Percentiles rank a stretch among this genome's conserved stretches.
Evolutionary conservation across 257 asterid species (phyloP).

Genomic region (Solanum verrucosum): DNA sequence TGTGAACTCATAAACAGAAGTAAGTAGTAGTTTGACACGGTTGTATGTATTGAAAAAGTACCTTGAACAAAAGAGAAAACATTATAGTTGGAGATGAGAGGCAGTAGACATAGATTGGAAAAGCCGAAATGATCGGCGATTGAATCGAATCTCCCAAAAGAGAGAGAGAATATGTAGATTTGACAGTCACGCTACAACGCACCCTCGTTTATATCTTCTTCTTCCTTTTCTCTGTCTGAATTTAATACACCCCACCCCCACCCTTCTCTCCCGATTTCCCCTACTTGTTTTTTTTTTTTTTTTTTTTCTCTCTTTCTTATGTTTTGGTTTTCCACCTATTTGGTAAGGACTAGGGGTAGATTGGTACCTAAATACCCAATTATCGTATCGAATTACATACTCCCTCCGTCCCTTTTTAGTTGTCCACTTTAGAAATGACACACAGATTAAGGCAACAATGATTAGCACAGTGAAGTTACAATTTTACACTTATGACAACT

Average conservation of each 20-base stretch:
- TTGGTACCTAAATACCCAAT: not conserved
- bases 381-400: not conserved
- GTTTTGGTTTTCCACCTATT: not conserved
- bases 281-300: not conserved
- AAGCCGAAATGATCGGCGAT: slow-evolving; percentile 5
- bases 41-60: slow-evolving; percentile 1
- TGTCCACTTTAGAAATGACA: too few species aligned
- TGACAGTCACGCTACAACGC: slow-evolving; percentile 48
- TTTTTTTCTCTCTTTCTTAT: not conserved
- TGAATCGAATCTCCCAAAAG: slow-evolving; percentile 5
- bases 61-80: slow-evolving; percentile 24
- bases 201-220: slow-evolving; percentile 1
- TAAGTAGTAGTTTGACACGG: too few species aligned
- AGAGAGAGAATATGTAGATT: slow-evolving; percentile 35
- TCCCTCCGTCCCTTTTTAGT: too few species aligned
- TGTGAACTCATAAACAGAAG: not conserved
- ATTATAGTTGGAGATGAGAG: slow-evolving; percentile 17
- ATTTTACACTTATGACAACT: too few species aligned
- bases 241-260: not conserved
- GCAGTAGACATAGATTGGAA: slow-evolving; percentile 22
- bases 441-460: too few species aligned
- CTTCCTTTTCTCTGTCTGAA: not conserved
- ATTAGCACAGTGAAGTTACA: too few species aligned
- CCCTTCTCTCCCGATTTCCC: not conserved
- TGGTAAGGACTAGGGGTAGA: not conserved